Conservation (phyloP, 257 asterid genomes). For the Solanum megistacrolobum region DNA sequence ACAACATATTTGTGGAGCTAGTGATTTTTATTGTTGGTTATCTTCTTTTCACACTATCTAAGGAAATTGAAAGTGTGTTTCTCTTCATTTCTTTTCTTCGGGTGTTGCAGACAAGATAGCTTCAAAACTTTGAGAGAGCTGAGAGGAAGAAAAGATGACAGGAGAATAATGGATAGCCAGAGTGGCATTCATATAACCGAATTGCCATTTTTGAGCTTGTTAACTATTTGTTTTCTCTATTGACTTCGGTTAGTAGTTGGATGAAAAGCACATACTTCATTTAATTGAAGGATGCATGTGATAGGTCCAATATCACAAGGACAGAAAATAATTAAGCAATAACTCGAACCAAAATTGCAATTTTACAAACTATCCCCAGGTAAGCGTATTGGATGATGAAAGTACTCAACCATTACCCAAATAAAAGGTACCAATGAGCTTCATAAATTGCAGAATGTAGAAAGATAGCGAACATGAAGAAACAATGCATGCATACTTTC, state of each 20-base stretch:
- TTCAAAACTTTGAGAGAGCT: neutral
- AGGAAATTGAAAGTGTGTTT: neutral
- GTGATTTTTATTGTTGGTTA: neutral
- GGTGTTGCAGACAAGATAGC: neutral
- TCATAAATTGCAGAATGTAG: neutral
- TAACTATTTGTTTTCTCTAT: neutral
- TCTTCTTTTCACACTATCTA: neutral
- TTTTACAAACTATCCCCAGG: neutral
- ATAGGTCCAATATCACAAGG: neutral
- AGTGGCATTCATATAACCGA: neutral
- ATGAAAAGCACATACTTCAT: neutral
- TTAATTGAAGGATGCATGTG: neutral
- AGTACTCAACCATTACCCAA: neutral
- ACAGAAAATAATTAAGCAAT: neutral
- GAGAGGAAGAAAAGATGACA: neutral
- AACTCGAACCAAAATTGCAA: neutral
- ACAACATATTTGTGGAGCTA: neutral
- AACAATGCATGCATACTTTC: neutral
- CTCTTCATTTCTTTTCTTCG: neutral
- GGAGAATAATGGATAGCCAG: neutral
- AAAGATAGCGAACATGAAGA: neutral
- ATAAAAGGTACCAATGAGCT: neutral
- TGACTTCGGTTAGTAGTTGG: neutral
- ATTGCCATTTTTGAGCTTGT: neutral
- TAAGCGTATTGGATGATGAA: neutral